Evolutionary conservation across 306 rosid species (phyloP).

Genomic region (Adenanthera pavonina): DNA sequence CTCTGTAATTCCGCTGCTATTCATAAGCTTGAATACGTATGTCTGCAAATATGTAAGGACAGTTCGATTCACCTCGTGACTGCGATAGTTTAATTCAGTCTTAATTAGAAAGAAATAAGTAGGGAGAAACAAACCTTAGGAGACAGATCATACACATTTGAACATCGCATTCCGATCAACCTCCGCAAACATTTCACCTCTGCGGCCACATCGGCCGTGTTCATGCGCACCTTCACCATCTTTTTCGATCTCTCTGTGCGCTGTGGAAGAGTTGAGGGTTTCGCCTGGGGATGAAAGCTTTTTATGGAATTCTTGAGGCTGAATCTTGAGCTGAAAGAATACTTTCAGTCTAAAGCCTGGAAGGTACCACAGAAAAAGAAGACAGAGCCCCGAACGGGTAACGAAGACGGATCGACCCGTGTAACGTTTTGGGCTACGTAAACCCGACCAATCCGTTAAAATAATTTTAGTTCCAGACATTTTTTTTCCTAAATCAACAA

Average conservation of each 20-base stretch:
- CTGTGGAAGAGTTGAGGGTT: slow-evolving; percentile 31
- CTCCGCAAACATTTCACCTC: slow-evolving; percentile 88
- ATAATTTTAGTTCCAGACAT: background rate
- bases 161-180: slow-evolving; percentile 96
- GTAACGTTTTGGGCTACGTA: background rate
- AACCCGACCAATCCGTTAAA: background rate
- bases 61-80: background rate
- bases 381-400: background rate
- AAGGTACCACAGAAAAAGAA: background rate
- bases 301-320: background rate
- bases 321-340: background rate
- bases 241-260: background rate
- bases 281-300: background rate
- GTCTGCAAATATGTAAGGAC: slow-evolving; percentile 56
- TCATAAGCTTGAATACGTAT: slow-evolving; percentile 88
- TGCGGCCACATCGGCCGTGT: slow-evolving; percentile 99
- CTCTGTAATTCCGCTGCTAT: slow-evolving; percentile 91
- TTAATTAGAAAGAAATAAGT: background rate
- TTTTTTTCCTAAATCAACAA: too few relatives aligned
- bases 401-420: background rate
- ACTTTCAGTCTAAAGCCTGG: background rate
- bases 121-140: slow-evolving; percentile 64
- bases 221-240: slow-evolving; percentile 99
- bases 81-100: background rate
- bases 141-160: slow-evolving; percentile 93